Percentiles rank a stretch among this genome's conserved stretches.
Evolutionary conservation across 805 yeast genomes (phyloP).

Genomic region (Scheffersomyces ergatensis): DNA sequence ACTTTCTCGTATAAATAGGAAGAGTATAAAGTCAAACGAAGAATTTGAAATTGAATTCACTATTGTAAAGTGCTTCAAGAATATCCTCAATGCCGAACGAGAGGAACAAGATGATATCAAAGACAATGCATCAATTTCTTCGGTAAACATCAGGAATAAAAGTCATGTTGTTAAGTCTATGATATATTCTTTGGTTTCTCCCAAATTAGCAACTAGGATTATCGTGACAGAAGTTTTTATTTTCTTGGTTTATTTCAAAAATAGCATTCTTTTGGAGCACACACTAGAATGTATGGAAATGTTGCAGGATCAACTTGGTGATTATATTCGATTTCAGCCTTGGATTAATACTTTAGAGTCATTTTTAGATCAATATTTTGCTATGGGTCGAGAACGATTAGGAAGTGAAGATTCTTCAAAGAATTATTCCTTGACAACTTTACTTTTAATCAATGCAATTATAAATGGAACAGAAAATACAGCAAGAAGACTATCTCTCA

Average conservation of each 20-base stretch:
- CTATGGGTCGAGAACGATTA: constrained; percentile 7
- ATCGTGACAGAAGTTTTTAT: constrained; percentile 41
- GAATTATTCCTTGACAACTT: constrained; percentile 34
- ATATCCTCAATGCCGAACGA: constrained; percentile 26
- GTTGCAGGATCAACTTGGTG: constrained; percentile 35
- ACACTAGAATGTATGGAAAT: constrained; percentile 29
- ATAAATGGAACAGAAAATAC: constrained; percentile 24
- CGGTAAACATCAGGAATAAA: constrained; percentile 14
- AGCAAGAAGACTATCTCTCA: constrained; percentile 24
- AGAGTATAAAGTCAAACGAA: constrained; percentile 43
- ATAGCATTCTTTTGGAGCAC: constrained; percentile 15
- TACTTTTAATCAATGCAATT: constrained; percentile 33
- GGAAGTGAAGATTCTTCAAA: constrained; percentile 16
- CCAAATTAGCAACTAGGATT: constrained; percentile 37
- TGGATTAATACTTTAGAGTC: constrained; percentile 39
- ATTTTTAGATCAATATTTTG: constrained; percentile 28
- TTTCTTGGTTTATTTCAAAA: constrained; percentile 27
- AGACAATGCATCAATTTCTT: neutral
- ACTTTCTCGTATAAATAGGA: constrained; percentile 35
- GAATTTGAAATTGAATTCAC: constrained; percentile 39
- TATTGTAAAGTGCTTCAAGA: constrained; percentile 37
- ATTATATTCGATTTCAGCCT: constrained; percentile 35
- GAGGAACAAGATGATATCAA: constrained; percentile 4
- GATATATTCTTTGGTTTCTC: constrained; percentile 36
- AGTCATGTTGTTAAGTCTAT: constrained; percentile 35